Percentiles rank a stretch among this genome's conserved stretches.
phyloP scores from a whole-genome alignment of 805 yeast species.

The Schizosaccharomyces octosporus region DNA sequence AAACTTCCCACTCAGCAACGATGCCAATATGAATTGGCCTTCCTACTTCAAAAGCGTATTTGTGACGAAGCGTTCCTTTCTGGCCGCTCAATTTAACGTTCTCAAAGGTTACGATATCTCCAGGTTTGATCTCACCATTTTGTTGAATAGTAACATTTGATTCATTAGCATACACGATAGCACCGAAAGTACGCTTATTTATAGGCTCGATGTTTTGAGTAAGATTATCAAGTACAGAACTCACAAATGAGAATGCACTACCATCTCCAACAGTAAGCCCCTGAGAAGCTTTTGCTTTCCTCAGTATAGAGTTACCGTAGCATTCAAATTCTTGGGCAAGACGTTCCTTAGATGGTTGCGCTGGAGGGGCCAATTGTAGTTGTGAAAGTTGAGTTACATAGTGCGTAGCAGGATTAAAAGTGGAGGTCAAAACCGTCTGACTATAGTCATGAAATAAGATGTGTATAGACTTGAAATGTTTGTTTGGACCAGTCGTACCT shows the following conservation, averaged over 20 bases:
- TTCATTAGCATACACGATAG: constrained; percentile 33
- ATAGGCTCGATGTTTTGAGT: constrained; percentile 29
- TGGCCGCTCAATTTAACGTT: constrained; percentile 53
- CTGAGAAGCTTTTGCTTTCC: constrained; percentile 18
- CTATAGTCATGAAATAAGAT: constrained; percentile 50
- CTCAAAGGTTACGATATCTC: constrained; percentile 59
- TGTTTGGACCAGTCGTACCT: not conserved
- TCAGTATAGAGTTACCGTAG: constrained; percentile 28
- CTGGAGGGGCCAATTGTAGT: constrained; percentile 20
- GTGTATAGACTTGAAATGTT: constrained; percentile 18
- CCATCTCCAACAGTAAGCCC: constrained; percentile 11
- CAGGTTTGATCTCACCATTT: constrained; percentile 44
- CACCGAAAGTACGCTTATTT: constrained; percentile 51
- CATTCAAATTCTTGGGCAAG: constrained; percentile 25
- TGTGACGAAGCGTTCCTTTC: constrained; percentile 27
- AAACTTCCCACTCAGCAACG: constrained; percentile 47
- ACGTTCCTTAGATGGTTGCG: constrained; percentile 18
- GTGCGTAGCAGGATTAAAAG: constrained; percentile 29
- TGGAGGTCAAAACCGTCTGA: constrained; percentile 33
- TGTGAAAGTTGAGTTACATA: constrained; percentile 20
- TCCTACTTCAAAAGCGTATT: constrained; percentile 36
- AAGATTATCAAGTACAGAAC: constrained; percentile 13
- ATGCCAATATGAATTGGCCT: constrained; percentile 30
- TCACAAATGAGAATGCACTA: constrained; percentile 16
- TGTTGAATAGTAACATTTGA: constrained; percentile 27